Base-by-base conservation (phyloP, 2,329 filamentous ascomycete species). In the Drechslerella coelobrocha region DNA sequence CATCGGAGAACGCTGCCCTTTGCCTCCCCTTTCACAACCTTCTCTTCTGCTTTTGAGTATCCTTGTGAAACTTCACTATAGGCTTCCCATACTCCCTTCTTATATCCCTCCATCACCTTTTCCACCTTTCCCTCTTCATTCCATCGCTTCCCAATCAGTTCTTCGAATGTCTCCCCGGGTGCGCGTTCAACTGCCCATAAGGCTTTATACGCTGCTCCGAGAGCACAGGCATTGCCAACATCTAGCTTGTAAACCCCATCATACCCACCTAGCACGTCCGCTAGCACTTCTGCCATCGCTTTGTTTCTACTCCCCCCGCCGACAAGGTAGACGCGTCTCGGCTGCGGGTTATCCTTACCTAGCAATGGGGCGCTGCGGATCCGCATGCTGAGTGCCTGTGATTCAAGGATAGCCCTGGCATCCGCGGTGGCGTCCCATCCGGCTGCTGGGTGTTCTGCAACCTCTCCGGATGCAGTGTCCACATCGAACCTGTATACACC, bases 131-230 rank as follows among this genome's bases (percentile, higher is more conserved):
- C 88, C 74, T 89, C 88, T 80, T 96, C 93, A 72, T 85, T 86
- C 94, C 94, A 99, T 73, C 94, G 83, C 77, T 82, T 82, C 6
- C 89, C 91, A 72, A 99, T 88, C 73, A 96, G 82, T 72, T 93
- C 88, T 78, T 97, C 94, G 80, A 97, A 97, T 2, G 84, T 90
- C 84, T 96, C 88, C 17, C 82, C 83, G 1, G 81, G 76, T 0
- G 75, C 78, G 51, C 90, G 82, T 82, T 94, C 91, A 61, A 91
- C 82, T 0, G 89, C 92, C 94, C 94, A 99, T 0, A 96, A 88
- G 12, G 94, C 93, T 81, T 97, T 97, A 81, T 97, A 97, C 24
- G 93, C 93, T 5, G 91, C 91, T 12, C 94, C 94, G 12, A 97
- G 81, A 9, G 93, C 94, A 80, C 94, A 99, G 1, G 94, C 93